Base-by-base conservation (phyloP, 2,329 filamentous ascomycete genomes). In the Colletotrichum chrysophilum region DNA sequence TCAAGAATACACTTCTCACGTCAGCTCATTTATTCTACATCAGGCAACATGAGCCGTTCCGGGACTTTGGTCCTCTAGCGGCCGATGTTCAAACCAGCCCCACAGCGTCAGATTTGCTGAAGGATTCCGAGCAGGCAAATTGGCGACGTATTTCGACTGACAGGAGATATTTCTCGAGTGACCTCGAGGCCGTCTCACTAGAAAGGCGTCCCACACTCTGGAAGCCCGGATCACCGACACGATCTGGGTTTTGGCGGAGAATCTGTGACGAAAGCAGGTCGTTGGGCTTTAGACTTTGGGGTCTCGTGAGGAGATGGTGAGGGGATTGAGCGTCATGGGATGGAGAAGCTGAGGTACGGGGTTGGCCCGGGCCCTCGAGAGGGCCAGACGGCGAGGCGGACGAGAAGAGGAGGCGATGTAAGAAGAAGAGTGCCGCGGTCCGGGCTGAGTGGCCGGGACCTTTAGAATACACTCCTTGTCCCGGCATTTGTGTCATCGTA, bases 231-330 rank as follows among this genome's bases (percentile, higher is more conserved):
- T 16, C 26, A 58, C 8, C 26, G 55, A 38, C 32, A 21, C 66
- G 13, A 68, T 68, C 66, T 60, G 10, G 24, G 32, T 60, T 68
- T 58, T 68, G 32, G 66, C 66, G 52, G 66, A 60, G 13, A 58
- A 68, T 68, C 66, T 68, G 52, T 68, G n/a, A 43, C 56, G 38
- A 30, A 21, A 66, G 8, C 36, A 52, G 26, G 34, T 52, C 9
- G 66, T 70, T 61, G 66, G 67, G 67, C 67, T 62, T 70, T 62
- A 70, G 38, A 62, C 67, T 70, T 70, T 70, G 67, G 67, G 26
- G 66, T 70, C 55, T 70, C 67, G 36, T 70, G 67, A 70, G 67
- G 34, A 34, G 67, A 48, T 12, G 55, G 34, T 69, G 66, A 61
- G 66, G 55, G 30, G 66, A 43, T n/a, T 52, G 26, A 13, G 24